A percentile compares a stretch with the other conserved stretches of the same genome.
These are phyloP conservation scores for Zopfia rhizophila DNA, from an alignment of 2,329 filamentous ascomycete genomes.

Conservation along the genomic window DNA sequence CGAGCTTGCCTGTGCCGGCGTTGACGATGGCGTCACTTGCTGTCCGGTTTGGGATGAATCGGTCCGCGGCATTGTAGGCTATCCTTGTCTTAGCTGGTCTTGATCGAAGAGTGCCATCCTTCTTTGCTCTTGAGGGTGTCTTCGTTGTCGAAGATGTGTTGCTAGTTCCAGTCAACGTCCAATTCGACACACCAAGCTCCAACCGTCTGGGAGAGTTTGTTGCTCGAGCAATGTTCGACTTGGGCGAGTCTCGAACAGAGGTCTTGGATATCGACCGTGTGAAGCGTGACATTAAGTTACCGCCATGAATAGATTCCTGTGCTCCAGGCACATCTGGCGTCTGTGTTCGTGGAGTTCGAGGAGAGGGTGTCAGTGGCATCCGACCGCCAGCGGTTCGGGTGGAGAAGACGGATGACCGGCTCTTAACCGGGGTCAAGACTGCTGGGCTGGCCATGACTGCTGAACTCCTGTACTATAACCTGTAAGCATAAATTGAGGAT, in stretches of 20 bases:
- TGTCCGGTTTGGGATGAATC: constrained; percentile 94
- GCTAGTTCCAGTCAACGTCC: constrained; percentile 87
- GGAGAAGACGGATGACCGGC: constrained; percentile 91
- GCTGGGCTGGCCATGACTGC: constrained; percentile 80
- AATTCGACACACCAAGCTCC: constrained; percentile 92
- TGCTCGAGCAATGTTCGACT: constrained; percentile 89
- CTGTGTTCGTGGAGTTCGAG: constrained; percentile 67
- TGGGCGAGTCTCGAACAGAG: constrained; percentile 85
- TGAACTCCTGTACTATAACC: constrained; percentile 29
- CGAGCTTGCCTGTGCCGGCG: constrained; percentile 83
- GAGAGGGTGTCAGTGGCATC: constrained; percentile 93
- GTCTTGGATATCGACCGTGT: constrained; percentile 74
- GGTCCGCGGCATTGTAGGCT: constrained; percentile 77
- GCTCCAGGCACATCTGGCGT: constrained; percentile 58
- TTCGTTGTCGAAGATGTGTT: constrained; percentile 60
- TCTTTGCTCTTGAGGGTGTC: constrained; percentile 55
- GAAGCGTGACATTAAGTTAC: constrained; percentile 82
- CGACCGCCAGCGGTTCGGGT: constrained; percentile 93
- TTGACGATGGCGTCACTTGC: constrained; percentile 90
- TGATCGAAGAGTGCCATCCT: constrained; percentile 45
- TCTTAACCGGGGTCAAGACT: constrained; percentile 93
- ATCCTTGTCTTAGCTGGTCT: constrained; percentile 52
- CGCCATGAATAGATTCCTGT: constrained; percentile 76
- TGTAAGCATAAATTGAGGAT: constrained; percentile 31
- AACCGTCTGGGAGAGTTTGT: constrained; percentile 84